Evolutionary conservation across 192 early-diverging fungal genomes (phyloP).

Genomic region (Podila clonocystis): DNA sequence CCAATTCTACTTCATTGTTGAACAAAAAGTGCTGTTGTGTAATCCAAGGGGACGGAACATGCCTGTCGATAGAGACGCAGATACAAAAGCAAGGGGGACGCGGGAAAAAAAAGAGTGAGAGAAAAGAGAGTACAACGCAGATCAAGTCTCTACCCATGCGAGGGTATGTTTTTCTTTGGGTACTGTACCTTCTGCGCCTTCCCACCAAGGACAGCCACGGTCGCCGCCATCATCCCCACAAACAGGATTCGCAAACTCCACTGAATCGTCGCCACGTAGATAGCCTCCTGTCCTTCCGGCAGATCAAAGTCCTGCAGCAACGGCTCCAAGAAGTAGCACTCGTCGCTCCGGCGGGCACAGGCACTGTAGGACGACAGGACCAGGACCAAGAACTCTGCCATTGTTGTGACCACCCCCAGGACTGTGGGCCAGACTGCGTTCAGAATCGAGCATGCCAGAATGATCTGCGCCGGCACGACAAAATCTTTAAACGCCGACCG

Average conservation of each 20-base stretch:
- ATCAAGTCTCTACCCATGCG: neutral
- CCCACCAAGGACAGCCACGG: conserved; percentile 3
- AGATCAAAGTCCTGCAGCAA: conserved; percentile 18
- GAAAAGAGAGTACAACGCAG: neutral
- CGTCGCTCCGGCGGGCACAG: conserved; percentile 34
- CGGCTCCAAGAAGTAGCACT: conserved; percentile 48
- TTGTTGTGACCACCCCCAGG: conserved; percentile 20
- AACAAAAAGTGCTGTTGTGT: neutral
- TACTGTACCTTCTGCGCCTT: conserved; percentile 27
- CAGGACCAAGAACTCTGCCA: conserved; percentile 30
- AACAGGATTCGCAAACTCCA: conserved; percentile 37
- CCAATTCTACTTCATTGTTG: too few relatives aligned
- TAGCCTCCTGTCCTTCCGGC: conserved; percentile 25
- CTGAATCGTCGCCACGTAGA: conserved; percentile 38
- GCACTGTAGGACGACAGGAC: conserved; percentile 41
- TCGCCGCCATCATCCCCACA: conserved; percentile 10
- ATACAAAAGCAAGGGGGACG: neutral
- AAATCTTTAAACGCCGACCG: conserved; percentile 52
- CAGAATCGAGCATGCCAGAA: conserved; percentile 41
- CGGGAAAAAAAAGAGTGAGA: neutral
- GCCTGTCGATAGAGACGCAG: neutral
- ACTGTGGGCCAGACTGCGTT: conserved; percentile 44
- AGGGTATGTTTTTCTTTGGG: too few relatives aligned
- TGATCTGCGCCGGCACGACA: conserved; percentile 45
- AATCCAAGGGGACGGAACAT: neutral